These are phyloP conservation scores for Coemansia sp. DNA, from an alignment of 192 early-diverging fungal species.

Conservation along the genomic window DNA sequence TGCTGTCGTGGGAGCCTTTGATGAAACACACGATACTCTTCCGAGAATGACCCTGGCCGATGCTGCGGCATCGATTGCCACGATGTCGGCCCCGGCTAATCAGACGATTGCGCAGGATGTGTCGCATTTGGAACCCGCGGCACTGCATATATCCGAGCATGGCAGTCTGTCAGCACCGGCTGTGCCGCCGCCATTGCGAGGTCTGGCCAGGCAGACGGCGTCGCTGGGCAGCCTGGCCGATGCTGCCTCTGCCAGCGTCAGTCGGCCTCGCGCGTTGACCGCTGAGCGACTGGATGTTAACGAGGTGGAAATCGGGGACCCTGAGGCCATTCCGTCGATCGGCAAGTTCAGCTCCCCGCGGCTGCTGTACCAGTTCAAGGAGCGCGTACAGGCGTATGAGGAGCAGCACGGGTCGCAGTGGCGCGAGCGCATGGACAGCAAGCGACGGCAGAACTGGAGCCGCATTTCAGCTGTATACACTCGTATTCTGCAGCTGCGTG, in stretches of 20 bases:
- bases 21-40: background rate
- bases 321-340: constrained; percentile 39
- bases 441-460: constrained; percentile 45
- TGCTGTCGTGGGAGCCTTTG: background rate
- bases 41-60: background rate
- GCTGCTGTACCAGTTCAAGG: constrained; percentile 28
- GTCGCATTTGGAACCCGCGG: background rate
- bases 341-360: constrained; percentile 38
- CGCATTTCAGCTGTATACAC: constrained; percentile 44
- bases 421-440: constrained; percentile 49
- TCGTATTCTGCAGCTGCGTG: constrained; percentile 34
- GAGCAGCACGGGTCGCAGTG: constrained; percentile 25
- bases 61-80: constrained; percentile 11
- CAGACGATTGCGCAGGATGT: no score
- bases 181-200: background rate
- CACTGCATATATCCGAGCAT: constrained; percentile 1
- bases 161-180: background rate
- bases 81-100: background rate
- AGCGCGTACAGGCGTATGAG: constrained; percentile 26
- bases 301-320: constrained; percentile 15
- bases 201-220: background rate
- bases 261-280: background rate
- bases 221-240: constrained; percentile 8
- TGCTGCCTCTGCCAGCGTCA: background rate
- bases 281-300: constrained; percentile 7